These are phyloP conservation scores for Psilocybe tampanensis DNA, from an alignment of 768 basidiomycete species.

Conservation along the genomic window DNA sequence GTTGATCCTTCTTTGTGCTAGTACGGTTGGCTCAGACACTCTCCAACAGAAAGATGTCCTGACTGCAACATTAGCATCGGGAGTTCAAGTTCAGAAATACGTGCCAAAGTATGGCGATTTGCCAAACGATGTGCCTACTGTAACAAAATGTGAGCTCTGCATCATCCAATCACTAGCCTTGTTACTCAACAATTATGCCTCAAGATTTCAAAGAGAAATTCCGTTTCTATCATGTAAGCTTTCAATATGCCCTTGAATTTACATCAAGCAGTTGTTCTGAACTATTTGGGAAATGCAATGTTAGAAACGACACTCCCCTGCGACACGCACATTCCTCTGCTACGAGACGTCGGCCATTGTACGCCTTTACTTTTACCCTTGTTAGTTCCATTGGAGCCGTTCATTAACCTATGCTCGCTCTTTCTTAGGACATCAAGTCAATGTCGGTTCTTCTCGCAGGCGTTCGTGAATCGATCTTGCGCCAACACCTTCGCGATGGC, in stretches of 20 bases:
- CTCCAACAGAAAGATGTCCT: constrained; percentile 52
- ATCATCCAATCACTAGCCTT: background rate
- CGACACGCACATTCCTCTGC: constrained; percentile 61
- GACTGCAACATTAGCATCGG: constrained; percentile 53
- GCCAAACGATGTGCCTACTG: constrained; percentile 59
- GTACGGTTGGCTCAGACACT: background rate
- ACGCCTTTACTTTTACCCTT: constrained; percentile 27
- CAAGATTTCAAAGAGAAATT: constrained; percentile 81
- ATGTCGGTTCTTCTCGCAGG: constrained; percentile 42
- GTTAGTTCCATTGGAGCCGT: background rate
- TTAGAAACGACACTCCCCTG: constrained; percentile 61
- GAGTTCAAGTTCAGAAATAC: constrained; percentile 56
- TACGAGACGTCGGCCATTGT: constrained; percentile 76
- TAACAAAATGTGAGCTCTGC: constrained; percentile 60
- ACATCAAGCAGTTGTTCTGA: background rate
- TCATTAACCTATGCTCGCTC: background rate
- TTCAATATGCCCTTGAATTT: background rate
- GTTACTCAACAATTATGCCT: background rate
- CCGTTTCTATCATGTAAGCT: constrained; percentile 56
- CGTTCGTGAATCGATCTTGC: constrained; percentile 44
- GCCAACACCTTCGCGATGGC: constrained; percentile 39
- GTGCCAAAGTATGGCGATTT: constrained; percentile 64
- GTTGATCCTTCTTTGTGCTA: background rate
- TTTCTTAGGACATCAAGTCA: constrained; percentile 39
- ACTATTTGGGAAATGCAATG: background rate